Evolutionary conservation across 352 stramenopile genomes (phyloP), one percentile per base, ranked within the genome.

Genomic region (Globisporangium parvum): DNA sequence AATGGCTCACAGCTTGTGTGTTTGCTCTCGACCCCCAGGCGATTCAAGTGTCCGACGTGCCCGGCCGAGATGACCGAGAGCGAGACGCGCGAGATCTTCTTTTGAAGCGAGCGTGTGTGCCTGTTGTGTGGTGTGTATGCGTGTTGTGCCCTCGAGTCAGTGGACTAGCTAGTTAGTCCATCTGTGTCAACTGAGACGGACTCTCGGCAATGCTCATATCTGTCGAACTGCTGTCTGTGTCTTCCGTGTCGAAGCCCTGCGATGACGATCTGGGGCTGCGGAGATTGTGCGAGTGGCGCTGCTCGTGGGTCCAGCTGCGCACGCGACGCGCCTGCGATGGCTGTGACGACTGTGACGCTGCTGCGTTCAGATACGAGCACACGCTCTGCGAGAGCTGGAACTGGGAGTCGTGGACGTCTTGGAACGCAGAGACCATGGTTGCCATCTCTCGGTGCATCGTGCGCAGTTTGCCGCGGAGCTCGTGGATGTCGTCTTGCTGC

Each of bases 41-140:
- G 78, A 63, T 96, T 96, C 68, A 96, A 96, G 69, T 96, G 86
- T 55, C 85, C 85, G 33, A 93, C 81, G 5, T 96, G 86, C 56
- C 86, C 86, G 12, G 70, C 89, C 37, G 86, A 95, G 59, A 85
- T 93, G 65, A 81, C 70, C 18, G 76, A 85, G 65, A 75, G 65
- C 59, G 78, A 91, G 62, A 91, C 79, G 17, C 75, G 76, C 53
- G 76, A 87, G 55, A 67, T 89, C 42, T 85, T 87, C 62, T 88
- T 90, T 54, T 91, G 59, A 74, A 45, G 9, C 24, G 6, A 35
- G 10, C n/a, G 31, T 46, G 1, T 37, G 24, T 55, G 31, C 12
- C 8, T 47, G 46, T n/a, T 46, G 40, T 20, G 23, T 20, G 45
- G 45, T 33, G n/a, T 28, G 42, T 23, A 26, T 23, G 42, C 6